These are phyloP conservation scores for Exophiala sp. DNA, from an alignment of 2,329 filamentous ascomycete genomes.

Conservation along the genomic window DNA sequence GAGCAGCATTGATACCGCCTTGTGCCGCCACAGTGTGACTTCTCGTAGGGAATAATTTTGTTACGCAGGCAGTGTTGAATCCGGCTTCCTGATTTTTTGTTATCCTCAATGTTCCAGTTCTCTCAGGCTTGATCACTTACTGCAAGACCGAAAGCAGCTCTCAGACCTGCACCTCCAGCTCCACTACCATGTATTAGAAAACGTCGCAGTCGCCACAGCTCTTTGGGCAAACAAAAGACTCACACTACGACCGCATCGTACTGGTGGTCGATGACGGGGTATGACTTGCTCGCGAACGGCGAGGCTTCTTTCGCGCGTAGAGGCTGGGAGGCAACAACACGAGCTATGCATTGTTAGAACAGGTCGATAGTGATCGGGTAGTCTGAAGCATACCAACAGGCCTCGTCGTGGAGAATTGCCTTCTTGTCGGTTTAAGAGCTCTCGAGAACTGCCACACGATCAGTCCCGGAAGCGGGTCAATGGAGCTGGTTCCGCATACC, in stretches of 20 bases:
- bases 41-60: constrained; percentile 62
- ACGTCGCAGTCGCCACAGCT: too few species aligned
- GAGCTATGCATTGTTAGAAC: constrained; percentile 51
- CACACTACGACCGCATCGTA: constrained; percentile 80
- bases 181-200: constrained; percentile 29
- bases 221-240: too few species aligned
- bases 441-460: constrained; percentile 56
- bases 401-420: constrained; percentile 83
- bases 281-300: constrained; percentile 81
- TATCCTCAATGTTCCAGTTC: too few species aligned
- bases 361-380: background rate
- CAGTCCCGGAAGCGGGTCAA: constrained; percentile 16
- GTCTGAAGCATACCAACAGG: constrained; percentile 62
- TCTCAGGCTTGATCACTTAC: constrained; percentile 25
- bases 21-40: constrained; percentile 66
- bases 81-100: constrained; percentile 44
- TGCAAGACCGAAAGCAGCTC: constrained; percentile 62
- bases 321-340: constrained; percentile 80
- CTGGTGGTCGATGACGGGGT: constrained; percentile 89
- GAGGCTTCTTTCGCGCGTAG: constrained; percentile 92
- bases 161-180: constrained; percentile 61
- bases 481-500: constrained; percentile 34
- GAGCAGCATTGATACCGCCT: constrained; percentile 60
- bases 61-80: constrained; percentile 63
- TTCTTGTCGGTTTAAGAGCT: constrained; percentile 60